Evolutionary conservation across 2,329 filamentous ascomycete species (phyloP).

Genomic region (Ophiostoma ulmi): DNA sequence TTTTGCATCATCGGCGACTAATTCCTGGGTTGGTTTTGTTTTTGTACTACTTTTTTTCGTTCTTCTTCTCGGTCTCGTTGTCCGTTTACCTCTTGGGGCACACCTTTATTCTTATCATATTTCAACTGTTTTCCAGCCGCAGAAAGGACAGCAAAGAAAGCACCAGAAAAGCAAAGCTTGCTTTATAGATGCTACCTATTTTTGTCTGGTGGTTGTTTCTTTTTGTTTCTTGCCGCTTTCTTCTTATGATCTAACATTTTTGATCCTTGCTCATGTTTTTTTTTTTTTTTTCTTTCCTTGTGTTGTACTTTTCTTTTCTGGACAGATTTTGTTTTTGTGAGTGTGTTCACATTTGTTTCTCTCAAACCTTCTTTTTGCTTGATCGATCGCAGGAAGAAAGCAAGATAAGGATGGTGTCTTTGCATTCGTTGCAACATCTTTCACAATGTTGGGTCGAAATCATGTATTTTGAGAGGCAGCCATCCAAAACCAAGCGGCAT

Average conservation of each 20-base stretch:
- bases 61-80: not conserved
- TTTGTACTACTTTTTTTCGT: not conserved
- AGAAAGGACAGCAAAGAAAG: not conserved
- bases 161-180: not conserved
- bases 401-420: slow-evolving; percentile 1
- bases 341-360: slow-evolving; percentile 16
- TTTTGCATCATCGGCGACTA: not conserved
- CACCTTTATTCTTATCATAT: not conserved
- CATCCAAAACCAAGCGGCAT: slow-evolving; percentile 3
- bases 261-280: not conserved
- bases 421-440: not conserved
- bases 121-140: not conserved
- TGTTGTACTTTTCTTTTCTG: slow-evolving; percentile 7
- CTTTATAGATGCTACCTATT: not conserved
- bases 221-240: not conserved
- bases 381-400: slow-evolving; percentile 7
- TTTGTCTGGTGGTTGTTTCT: slow-evolving; percentile 1
- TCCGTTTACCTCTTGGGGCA: not conserved
- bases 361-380: not conserved
- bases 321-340: slow-evolving; percentile 13
- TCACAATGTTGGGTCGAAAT: not conserved
- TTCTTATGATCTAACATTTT: slow-evolving; percentile 6
- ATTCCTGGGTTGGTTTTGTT: slow-evolving; percentile 1
- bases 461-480: not conserved
- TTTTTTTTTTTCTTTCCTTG: not conserved